Percentiles rank a stretch among this genome's conserved stretches.
Conservation (phyloP, 2,329 filamentous ascomycete genomes). For the Penicillium sp. region DNA sequence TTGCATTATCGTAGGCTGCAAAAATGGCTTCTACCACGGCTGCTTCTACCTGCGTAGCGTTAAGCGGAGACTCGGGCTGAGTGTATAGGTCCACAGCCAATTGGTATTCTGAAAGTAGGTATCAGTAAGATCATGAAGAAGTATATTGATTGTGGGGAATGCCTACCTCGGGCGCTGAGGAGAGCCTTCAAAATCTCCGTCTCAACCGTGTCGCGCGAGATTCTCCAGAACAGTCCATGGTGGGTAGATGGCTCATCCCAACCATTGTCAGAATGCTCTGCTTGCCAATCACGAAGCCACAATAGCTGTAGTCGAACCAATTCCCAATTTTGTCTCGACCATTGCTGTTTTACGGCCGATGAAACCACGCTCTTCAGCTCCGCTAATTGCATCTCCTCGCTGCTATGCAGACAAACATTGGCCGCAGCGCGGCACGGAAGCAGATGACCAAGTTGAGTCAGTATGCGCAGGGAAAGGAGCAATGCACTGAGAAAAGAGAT, state of each 20-base stretch:
- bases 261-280: conserved; percentile 30
- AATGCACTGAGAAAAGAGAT: conserved; percentile 50
- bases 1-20: conserved; percentile 67
- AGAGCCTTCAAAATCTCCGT: conserved; percentile 63
- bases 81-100: conserved; percentile 51
- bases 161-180: conserved; percentile 53
- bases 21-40: conserved; percentile 60
- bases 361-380: conserved; percentile 62
- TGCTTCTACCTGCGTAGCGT: conserved; percentile 56
- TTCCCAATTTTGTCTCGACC: conserved; percentile 56
- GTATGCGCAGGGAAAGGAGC: conserved; percentile 48
- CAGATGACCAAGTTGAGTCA: conserved; percentile 48
- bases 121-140: conserved; percentile 15
- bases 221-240: conserved; percentile 56
- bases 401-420: conserved; percentile 60
- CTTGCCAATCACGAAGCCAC: conserved; percentile 67
- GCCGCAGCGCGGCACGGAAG: conserved; percentile 47
- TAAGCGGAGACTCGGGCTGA: conserved; percentile 44
- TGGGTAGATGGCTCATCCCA: conserved; percentile 42
- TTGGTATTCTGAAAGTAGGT: conserved; percentile 45
- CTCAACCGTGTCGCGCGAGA: conserved; percentile 58
- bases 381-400: conserved; percentile 58
- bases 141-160: no score
- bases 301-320: conserved; percentile 58
- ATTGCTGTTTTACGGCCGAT: conserved; percentile 51